Conservation (phyloP, 805 yeast genomes). For the Kuraishia borneana region DNA sequence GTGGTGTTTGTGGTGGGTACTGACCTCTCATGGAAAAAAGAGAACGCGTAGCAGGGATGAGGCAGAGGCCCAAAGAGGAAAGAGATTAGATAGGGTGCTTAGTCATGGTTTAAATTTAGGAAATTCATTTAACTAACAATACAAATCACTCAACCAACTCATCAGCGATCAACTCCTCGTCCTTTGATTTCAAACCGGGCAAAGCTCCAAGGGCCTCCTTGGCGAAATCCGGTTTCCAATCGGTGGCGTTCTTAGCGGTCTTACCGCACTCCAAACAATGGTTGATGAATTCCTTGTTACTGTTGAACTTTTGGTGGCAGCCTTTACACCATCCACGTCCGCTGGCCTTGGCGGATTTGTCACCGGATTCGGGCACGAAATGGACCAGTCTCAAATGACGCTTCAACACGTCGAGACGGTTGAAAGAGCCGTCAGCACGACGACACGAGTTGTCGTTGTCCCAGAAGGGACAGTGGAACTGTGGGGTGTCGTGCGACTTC, state of each 20-base stretch:
- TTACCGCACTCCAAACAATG: conserved; percentile 57
- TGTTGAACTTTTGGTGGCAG: conserved; percentile 46
- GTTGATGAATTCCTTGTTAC: conserved; percentile 45
- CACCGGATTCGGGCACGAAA: conserved; percentile 24
- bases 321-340: conserved; percentile 62
- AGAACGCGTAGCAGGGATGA: too few relatives aligned
- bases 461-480: conserved; percentile 68
- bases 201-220: too few relatives aligned
- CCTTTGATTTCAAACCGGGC: too few relatives aligned
- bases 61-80: too few relatives aligned
- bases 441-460: conserved; percentile 59
- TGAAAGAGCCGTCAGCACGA: conserved; percentile 66
- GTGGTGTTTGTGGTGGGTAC: too few relatives aligned
- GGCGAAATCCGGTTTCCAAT: not conserved
- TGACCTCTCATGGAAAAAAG: too few relatives aligned
- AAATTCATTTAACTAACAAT: too few relatives aligned
- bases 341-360: conserved; percentile 19
- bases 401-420: conserved; percentile 62
- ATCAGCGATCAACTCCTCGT: too few relatives aligned
- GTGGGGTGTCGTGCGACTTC: conserved; percentile 56
- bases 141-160: too few relatives aligned
- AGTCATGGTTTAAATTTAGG: too few relatives aligned
- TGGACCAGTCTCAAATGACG: conserved; percentile 65
- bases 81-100: too few relatives aligned
- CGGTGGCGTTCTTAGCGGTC: not conserved